A percentile compares a stretch with the other conserved stretches of the same genome.
These are phyloP conservation scores for Trypanosoma cruzi DNA, from an alignment of 208 protist species.

Conservation along the genomic window DNA sequence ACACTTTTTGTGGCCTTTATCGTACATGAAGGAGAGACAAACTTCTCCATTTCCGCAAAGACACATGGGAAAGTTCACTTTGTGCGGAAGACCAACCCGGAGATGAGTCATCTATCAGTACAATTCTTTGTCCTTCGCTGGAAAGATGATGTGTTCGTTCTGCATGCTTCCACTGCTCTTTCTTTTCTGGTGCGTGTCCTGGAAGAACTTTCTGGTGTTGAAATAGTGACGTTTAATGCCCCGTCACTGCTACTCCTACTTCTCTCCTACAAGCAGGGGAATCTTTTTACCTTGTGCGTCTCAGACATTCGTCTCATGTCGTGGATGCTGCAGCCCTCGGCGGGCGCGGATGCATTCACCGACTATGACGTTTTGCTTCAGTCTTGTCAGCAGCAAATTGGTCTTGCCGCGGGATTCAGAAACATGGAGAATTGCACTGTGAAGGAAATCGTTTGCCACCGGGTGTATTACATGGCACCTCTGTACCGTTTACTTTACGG, in stretches of 20 bases:
- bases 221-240: conserved; percentile 89
- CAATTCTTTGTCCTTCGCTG: conserved; percentile 63
- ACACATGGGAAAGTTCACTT: conserved; percentile 40
- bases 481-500: conserved; percentile 85
- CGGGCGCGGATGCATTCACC: conserved; percentile 15
- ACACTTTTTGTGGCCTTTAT: conserved; percentile 77
- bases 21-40: conserved; percentile 28
- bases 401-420: conserved; percentile 12
- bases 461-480: conserved; percentile 75
- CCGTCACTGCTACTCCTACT: conserved; percentile 66
- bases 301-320: conserved; percentile 86
- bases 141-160: conserved; percentile 71
- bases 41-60: conserved; percentile 44
- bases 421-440: conserved; percentile 8
- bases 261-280: conserved; percentile 51
- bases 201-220: conserved; percentile 72
- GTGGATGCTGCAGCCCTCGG: conserved; percentile 65
- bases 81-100: conserved; percentile 27
- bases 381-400: conserved; percentile 27
- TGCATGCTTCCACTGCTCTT: conserved; percentile 39
- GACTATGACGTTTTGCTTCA: conserved; percentile 35
- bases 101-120: conserved; percentile 43
- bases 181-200: conserved; percentile 64
- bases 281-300: conserved; percentile 60
- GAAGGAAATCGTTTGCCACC: conserved; percentile 47